These are phyloP conservation scores for Torulaspora delbrueckii DNA, from an alignment of 805 yeast species.

Conservation along the genomic window DNA sequence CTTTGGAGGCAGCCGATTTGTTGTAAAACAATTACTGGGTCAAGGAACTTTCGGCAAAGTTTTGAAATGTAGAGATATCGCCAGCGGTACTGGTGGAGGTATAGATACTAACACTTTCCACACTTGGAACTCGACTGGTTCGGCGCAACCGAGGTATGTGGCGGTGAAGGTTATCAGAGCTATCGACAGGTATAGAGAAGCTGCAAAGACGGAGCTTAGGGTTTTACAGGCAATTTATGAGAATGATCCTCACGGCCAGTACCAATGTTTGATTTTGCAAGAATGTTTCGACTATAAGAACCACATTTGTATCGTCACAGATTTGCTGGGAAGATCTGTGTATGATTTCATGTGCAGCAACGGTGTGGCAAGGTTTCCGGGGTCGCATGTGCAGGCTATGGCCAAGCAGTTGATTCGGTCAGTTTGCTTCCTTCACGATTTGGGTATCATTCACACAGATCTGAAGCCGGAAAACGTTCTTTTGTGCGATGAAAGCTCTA, in stretches of 20 bases:
- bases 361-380: slow-evolving; percentile 85
- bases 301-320: slow-evolving; percentile 92
- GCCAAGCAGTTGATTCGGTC: slow-evolving; percentile 80
- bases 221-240: slow-evolving; percentile 44
- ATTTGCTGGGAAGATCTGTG: slow-evolving; percentile 73
- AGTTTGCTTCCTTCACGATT: slow-evolving; percentile 83
- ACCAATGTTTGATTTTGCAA: slow-evolving; percentile 68
- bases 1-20: slow-evolving; percentile 62
- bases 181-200: slow-evolving; percentile 90
- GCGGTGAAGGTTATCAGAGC: slow-evolving; percentile 93
- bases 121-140: slow-evolving; percentile 9
- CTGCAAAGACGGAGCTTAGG: slow-evolving; percentile 86
- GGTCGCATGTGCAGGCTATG: slow-evolving; percentile 84
- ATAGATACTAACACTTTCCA: slow-evolving; percentile 32
- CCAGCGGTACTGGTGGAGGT: slow-evolving; percentile 8
- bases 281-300: slow-evolving; percentile 91
- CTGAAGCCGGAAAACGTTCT: slow-evolving; percentile 93
- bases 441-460: slow-evolving; percentile 91
- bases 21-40: slow-evolving; percentile 67
- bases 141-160: slow-evolving; percentile 41
- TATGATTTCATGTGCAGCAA: slow-evolving; percentile 87
- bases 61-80: slow-evolving; percentile 77
- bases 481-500: slow-evolving; percentile 36
- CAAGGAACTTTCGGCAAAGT: slow-evolving; percentile 99
- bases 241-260: slow-evolving; percentile 53